Evolutionary conservation across 495 filamentous ascomycete genomes (phyloP), one percentile per base, ranked within the genome.

Genomic region (Barbatosphaeria neglecta): DNA sequence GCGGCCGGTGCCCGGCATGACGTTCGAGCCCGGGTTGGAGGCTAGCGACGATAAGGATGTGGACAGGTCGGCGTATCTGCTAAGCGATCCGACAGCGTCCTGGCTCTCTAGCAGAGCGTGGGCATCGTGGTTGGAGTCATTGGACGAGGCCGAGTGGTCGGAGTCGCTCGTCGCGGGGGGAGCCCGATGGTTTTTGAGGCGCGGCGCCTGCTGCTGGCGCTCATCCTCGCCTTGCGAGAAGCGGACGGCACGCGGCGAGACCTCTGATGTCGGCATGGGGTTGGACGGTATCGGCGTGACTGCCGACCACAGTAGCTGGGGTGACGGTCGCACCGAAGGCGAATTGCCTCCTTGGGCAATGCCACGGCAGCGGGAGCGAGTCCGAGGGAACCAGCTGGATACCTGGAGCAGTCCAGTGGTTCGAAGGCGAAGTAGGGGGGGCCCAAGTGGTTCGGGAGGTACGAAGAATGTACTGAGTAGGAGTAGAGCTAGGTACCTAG

Each of bases 101-200:
- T 70, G 62, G 25, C 69, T 67, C 46, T 74, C 68, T 18, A 62
- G 61, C n/a, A n/a, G n/a, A 52, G 69, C 50, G 56, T 62, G 60
- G 50, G 67, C 61, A 33, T 74, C 72, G 43, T 70, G 65, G 9
- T 60, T 52, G 33, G 74, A 75, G 35, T 84, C 81, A 48, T 77
- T 77, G 18, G 81, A 84, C 5, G 78, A 80, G 33, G 68, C 75
- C 24, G 80, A 82, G 48, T 70, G 77, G 33, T 79, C 81, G 20
- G 80, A 84, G 56, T 85, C 83, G 46, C 57, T 77, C 52, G 62
- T 72, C 57, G 61, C 63, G 44, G 65, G 67, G 55, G 56, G 45
- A 13, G 79, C 70, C 41, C 77, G 74, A 23, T 55, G 53, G 37
- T 55, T 56, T 46, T 69, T 69, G 52, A 58, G 41, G 22, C 47